These are phyloP conservation scores for Kodamaea ohmeri DNA, from an alignment of 1,139 yeast genomes.

Conservation along the genomic window DNA sequence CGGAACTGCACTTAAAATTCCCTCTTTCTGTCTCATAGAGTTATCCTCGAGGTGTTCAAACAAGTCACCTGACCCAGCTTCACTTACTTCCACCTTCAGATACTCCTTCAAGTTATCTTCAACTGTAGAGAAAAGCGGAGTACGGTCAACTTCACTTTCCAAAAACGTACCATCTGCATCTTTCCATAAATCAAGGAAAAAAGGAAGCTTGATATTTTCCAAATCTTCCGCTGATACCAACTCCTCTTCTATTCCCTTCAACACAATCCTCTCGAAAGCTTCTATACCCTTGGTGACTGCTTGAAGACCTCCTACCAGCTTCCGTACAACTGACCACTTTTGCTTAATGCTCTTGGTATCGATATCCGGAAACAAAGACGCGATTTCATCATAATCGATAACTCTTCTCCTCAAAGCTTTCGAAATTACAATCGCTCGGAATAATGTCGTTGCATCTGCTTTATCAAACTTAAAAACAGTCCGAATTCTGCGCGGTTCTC, in stretches of 20 bases:
- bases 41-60: constrained; percentile 41
- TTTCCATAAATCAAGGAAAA: constrained; percentile 58
- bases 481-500: constrained; percentile 19
- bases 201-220: constrained; percentile 45
- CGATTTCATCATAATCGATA: constrained; percentile 60
- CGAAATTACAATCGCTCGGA: constrained; percentile 61
- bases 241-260: constrained; percentile 51
- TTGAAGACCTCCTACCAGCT: constrained; percentile 51
- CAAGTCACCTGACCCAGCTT: constrained; percentile 23
- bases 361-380: constrained; percentile 40
- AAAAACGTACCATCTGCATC: constrained; percentile 41
- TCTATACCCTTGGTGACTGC: constrained; percentile 52
- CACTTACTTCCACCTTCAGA: constrained; percentile 20
- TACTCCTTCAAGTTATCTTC: constrained; percentile 32
- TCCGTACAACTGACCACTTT: constrained; percentile 63
- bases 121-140: constrained; percentile 32
- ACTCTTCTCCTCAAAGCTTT: constrained; percentile 48
- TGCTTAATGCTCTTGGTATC: constrained; percentile 42
- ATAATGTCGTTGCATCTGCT: constrained; percentile 49
- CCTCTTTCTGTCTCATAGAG: constrained; percentile 59
- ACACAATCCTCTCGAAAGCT: constrained; percentile 58
- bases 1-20: constrained; percentile 32
- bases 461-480: constrained; percentile 32
- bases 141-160: constrained; percentile 29
- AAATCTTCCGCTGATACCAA: constrained; percentile 44